Base-by-base conservation (phyloP, 2,329 filamentous ascomycete genomes). In the Fonsecaea pedrosoi region DNA sequence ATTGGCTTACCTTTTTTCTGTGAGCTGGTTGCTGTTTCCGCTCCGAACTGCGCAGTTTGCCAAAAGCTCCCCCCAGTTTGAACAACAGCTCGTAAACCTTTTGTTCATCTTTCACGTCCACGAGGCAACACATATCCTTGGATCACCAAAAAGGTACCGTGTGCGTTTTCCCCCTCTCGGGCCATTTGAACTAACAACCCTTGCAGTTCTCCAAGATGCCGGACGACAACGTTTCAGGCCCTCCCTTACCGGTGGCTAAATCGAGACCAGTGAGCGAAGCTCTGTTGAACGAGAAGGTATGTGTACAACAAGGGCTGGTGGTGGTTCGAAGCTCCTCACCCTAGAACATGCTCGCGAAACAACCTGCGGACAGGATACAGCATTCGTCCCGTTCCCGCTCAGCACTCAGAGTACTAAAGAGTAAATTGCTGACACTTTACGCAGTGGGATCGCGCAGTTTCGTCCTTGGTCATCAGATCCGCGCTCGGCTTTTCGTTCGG, bases 401-500 rank as follows among this genome's bases (percentile, higher is more conserved):
- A 4, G 18, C 21, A 42, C 21, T 10, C 32, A 50, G 15, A 54
- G 8, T 15, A 21, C 8, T 1, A 34, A 38, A 66, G 40, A 57
- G 53, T 54, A 38, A 66, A 53, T 55, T 69, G 59, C 71, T 64
- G 63, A 69, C 70, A 59, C n/a, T 37, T 10, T 57, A 58, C 55
- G 48, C 74, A 99, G 95, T 99, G 95, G 95, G 95, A 99, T 81
- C 94, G 92, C 83, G 97, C 95, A 82, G 89, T 99, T 75, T 98
- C 95, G 75, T 97, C 96, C 78, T 88, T 97, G 81, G 88, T 99
- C 78, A 96, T 99, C 85, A 94, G 96, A 82, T 98, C 94, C 72
- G 90, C 92, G 64, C 90, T 99, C 80, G 95, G 95, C 77, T 91
- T 98, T 78, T 92, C 91, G 74, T 99, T 99, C 83, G 95, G 95